These are phyloP conservation scores for Cardiospermum halicacabum DNA, from an alignment of 345 rosid genomes.

Conservation along the genomic window DNA sequence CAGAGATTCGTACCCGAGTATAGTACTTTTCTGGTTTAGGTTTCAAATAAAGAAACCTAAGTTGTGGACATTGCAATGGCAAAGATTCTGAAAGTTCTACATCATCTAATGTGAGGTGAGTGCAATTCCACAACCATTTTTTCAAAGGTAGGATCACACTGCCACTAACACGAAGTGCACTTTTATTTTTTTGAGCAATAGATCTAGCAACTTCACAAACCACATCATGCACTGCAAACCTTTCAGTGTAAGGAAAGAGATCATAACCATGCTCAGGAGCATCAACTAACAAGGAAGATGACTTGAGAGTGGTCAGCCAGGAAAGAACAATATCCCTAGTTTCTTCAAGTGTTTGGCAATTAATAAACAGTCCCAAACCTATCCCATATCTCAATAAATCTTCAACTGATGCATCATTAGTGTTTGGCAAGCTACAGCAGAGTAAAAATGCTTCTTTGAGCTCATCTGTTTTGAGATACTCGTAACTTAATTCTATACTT, in stretches of 20 bases:
- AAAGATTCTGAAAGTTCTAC: slow-evolving; percentile 1
- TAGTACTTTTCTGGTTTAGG: background rate
- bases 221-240: slow-evolving; percentile 6
- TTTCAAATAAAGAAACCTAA: background rate
- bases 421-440: no score
- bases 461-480: no score
- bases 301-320: background rate
- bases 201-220: slow-evolving; percentile 9
- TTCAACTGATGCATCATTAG: no score
- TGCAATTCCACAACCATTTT: no score
- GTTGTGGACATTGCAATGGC: slow-evolving; percentile 11
- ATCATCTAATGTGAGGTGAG: background rate
- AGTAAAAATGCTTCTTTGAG: no score
- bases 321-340: no score
- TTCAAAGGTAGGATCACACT: no score
- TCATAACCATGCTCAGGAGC: background rate
- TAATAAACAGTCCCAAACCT: no score
- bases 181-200: slow-evolving; percentile 13
- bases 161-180: no score
- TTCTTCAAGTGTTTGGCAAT: no score
- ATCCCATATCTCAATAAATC: no score
- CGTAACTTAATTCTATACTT: background rate
- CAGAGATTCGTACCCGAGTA: background rate
- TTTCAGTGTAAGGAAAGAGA: background rate
- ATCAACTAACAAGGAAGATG: slow-evolving; percentile 7